Conservation (phyloP, 805 yeast species). For the Hanseniaspora singularis region DNA sequence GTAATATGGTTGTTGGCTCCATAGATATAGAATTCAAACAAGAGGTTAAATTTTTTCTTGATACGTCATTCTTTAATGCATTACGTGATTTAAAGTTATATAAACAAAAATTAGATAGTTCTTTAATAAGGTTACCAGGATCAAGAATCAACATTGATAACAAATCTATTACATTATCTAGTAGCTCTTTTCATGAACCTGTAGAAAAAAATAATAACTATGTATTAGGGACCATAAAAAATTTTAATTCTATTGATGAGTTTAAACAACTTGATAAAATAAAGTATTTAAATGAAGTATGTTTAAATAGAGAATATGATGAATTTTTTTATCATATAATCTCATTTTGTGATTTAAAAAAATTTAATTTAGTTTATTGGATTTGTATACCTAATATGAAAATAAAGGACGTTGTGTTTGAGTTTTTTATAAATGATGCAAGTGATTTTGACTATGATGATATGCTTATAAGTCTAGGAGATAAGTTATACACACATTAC, state of each 20-base stretch:
- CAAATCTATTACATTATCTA: conserved; percentile 23
- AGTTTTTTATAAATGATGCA: not conserved
- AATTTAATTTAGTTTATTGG: conserved; percentile 84
- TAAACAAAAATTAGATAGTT: conserved; percentile 42
- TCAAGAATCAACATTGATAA: conserved; percentile 26
- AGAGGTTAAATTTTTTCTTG: conserved; percentile 47
- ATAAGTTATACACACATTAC: too few relatives aligned
- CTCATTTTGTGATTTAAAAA: conserved; percentile 79
- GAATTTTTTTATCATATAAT: conserved; percentile 36
- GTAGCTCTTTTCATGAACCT: conserved; percentile 17
- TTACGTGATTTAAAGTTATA: conserved; percentile 65
- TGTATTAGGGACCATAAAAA: conserved; percentile 35
- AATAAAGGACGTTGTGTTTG: conserved; percentile 15
- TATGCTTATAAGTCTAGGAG: too few relatives aligned
- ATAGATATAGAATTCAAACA: conserved; percentile 2
- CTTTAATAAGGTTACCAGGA: conserved; percentile 29
- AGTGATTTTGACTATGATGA: not conserved
- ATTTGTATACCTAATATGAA: conserved; percentile 60
- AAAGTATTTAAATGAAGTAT: conserved; percentile 37
- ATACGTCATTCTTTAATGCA: conserved; percentile 73
- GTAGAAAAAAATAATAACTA: conserved; percentile 23
- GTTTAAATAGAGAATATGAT: conserved; percentile 22
- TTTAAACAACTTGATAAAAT: conserved; percentile 62
- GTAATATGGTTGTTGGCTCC: not conserved
- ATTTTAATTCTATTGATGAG: conserved; percentile 76